Evolutionary conservation across 2,329 filamentous ascomycete genomes (phyloP).

Genomic region (Exserohilum rostratum): DNA sequence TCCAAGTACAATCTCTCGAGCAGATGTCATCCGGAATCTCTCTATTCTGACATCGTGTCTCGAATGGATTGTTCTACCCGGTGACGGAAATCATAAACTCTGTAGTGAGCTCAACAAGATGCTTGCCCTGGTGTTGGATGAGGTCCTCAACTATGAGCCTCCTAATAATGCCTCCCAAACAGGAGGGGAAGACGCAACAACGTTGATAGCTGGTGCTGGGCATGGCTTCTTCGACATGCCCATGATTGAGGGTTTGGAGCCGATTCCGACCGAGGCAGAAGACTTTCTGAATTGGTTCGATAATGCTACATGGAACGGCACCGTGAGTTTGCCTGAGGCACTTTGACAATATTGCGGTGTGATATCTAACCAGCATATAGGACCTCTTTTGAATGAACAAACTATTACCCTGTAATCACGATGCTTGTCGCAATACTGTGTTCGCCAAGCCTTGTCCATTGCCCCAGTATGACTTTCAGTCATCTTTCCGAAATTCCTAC

Average conservation of each 20-base stretch:
- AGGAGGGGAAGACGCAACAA: constrained; percentile 12
- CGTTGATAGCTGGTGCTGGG: constrained; percentile 19
- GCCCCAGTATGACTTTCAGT: not conserved
- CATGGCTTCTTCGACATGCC: constrained; percentile 44
- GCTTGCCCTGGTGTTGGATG: constrained; percentile 42
- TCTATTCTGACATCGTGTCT: constrained; percentile 45
- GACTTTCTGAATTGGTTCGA: constrained; percentile 47
- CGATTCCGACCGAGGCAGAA: constrained; percentile 45
- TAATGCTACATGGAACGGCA: constrained; percentile 46
- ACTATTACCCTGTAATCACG: not conserved
- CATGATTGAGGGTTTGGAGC: constrained; percentile 44
- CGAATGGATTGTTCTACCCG: constrained; percentile 43
- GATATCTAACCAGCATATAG: not conserved
- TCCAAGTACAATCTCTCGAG: constrained; percentile 37
- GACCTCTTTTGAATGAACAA: not conserved
- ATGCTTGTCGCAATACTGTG: not conserved
- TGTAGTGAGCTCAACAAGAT: constrained; percentile 47
- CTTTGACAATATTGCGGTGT: not conserved
- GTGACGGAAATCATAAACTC: constrained; percentile 45
- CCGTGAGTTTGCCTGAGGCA: constrained; percentile 17
- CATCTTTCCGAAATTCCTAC: not conserved
- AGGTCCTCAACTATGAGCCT: constrained; percentile 46
- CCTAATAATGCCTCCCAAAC: constrained; percentile 24
- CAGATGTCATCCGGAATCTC: constrained; percentile 46
- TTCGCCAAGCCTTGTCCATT: not conserved